Conservation (phyloP, 2,329 filamentous ascomycete species). For the Teratosphaeria destructans region DNA sequence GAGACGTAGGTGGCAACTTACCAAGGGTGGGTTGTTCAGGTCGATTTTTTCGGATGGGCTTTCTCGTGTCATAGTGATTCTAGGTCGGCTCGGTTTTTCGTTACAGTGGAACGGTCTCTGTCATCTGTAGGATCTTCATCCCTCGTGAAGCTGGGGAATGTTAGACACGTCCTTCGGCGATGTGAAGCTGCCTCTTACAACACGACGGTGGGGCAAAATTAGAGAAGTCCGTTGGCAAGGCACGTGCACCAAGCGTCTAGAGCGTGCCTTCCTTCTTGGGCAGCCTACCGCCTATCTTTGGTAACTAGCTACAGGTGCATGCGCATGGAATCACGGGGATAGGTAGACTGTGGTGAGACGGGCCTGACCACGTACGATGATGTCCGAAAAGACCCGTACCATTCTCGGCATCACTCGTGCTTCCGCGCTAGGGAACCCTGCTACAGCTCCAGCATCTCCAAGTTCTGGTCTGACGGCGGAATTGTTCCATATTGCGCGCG, state of each 20-base stretch:
- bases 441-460: neutral
- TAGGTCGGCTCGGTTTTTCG: neutral
- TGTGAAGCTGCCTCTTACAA: no score
- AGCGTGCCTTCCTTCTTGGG: neutral
- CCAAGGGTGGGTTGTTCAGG: slow-evolving; percentile 15
- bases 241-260: no score
- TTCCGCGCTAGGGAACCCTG: neutral
- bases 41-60: slow-evolving; percentile 20
- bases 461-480: neutral
- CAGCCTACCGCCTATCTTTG: neutral
- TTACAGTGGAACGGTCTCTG: neutral
- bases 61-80: neutral
- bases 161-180: no score
- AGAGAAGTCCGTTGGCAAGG: no score
- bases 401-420: neutral
- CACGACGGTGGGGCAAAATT: no score
- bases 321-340: no score
- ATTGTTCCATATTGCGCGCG: neutral
- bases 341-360: no score
- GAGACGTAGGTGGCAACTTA: neutral
- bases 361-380: no score
- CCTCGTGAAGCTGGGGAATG: no score
- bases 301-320: no score
- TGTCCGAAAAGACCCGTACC: no score
- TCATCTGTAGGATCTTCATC: no score